These are phyloP conservation scores for Limnomonas spitsbergensis DNA, from an alignment of 139 green algal species.

Conservation along the genomic window DNA sequence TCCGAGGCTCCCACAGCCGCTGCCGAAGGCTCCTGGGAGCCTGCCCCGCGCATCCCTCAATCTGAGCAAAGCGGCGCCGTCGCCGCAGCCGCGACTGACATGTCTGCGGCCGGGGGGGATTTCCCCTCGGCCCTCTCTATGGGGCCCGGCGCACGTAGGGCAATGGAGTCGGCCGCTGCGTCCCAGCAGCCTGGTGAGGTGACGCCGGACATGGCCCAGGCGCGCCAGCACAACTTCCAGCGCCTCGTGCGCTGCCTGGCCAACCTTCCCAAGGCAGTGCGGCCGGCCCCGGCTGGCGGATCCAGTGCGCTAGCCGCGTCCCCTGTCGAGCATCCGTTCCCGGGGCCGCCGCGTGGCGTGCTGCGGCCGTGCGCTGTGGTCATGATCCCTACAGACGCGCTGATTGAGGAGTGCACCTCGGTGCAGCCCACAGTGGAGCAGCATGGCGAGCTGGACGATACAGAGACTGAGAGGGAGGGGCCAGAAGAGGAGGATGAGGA, in stretches of 20 bases:
- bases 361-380: not conserved
- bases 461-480: not conserved
- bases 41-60: not conserved
- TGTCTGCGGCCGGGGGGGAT: not conserved
- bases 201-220: not conserved
- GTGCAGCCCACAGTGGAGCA: conserved; percentile 1
- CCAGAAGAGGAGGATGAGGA: not conserved
- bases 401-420: not conserved
- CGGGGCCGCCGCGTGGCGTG: not conserved
- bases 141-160: not conserved
- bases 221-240: not conserved
- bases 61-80: not conserved
- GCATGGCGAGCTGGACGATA: not conserved
- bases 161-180: no score
- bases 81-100: not conserved
- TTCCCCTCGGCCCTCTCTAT: not conserved
- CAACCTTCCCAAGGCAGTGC: conserved; percentile 5
- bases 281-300: not conserved
- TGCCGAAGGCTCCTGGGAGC: not conserved
- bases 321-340: not conserved
- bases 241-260: not conserved
- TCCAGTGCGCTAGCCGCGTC: not conserved
- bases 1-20: not conserved
- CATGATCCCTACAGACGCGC: not conserved
- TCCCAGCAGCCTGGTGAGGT: not conserved